Conservation (phyloP, 176 grass and related monocot species). For the Canna indica region DNA sequence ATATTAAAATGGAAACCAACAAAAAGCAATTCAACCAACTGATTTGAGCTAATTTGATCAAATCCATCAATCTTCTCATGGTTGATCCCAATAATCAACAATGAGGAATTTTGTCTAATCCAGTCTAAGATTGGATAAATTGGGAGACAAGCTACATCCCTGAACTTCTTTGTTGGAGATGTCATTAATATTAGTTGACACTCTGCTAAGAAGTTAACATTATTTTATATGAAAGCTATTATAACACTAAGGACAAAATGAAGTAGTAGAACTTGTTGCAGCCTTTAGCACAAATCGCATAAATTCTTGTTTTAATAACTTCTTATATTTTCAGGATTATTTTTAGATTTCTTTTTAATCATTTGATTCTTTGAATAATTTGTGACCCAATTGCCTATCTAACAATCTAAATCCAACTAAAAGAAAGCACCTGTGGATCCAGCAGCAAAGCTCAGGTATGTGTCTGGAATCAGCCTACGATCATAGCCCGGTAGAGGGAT, state of each 20-base stretch:
- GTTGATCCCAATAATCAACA: neutral
- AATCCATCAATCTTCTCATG: neutral
- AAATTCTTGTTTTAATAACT: neutral
- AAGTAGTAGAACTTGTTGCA: neutral
- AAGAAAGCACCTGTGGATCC: conserved; percentile 48
- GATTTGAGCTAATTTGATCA: neutral
- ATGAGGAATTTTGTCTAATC: neutral
- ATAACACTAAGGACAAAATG: neutral
- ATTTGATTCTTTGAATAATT: neutral
- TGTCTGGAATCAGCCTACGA: conserved; percentile 76
- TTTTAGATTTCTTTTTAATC: neutral
- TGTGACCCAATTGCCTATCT: neutral
- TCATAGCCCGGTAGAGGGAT: conserved; percentile 82
- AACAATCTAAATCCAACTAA: neutral
- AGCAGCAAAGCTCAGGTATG: conserved; percentile 80
- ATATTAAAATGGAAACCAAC: neutral
- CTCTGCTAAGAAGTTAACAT: neutral
- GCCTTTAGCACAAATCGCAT: neutral
- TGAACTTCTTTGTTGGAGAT: neutral
- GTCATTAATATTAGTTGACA: neutral
- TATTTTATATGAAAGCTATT: neutral
- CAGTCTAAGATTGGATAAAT: neutral
- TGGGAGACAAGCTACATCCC: neutral
- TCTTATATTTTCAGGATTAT: neutral
- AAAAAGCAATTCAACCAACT: neutral